Conservation (phyloP, 306 rosid species). For the Cicer cuneatum region DNA sequence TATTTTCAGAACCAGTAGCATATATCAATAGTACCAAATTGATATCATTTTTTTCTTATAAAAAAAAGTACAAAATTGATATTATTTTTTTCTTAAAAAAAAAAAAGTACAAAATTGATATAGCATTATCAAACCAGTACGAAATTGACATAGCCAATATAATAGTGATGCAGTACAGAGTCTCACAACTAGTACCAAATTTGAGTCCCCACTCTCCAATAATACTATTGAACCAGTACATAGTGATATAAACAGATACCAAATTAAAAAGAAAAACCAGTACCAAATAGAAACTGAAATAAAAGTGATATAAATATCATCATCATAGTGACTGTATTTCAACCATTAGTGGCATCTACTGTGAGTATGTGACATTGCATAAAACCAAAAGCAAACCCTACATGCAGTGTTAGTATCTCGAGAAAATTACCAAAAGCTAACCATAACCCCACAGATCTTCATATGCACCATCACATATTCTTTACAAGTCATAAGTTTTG, state of each 20-base stretch:
- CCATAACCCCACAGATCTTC: background rate
- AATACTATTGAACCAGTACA: background rate
- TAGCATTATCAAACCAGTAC: background rate
- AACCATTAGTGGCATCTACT: conserved; percentile 5
- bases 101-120: no score
- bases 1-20: no score
- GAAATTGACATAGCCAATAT: background rate
- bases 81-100: no score
- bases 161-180: background rate
- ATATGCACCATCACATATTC: background rate
- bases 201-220: background rate
- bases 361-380: background rate
- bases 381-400: background rate
- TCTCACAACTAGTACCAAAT: background rate
- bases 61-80: no score
- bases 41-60: no score
- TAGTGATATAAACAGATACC: background rate
- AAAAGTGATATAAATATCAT: conserved; percentile 21
- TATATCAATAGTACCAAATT: no score
- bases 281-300: conserved; percentile 6
- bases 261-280: background rate
- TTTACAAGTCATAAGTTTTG: no score
- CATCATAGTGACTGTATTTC: conserved; percentile 19
- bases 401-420: background rate
- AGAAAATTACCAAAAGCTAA: background rate